These are phyloP conservation scores for Albifimbria verrucaria DNA, from an alignment of 2,329 filamentous ascomycete genomes.

Conservation along the genomic window DNA sequence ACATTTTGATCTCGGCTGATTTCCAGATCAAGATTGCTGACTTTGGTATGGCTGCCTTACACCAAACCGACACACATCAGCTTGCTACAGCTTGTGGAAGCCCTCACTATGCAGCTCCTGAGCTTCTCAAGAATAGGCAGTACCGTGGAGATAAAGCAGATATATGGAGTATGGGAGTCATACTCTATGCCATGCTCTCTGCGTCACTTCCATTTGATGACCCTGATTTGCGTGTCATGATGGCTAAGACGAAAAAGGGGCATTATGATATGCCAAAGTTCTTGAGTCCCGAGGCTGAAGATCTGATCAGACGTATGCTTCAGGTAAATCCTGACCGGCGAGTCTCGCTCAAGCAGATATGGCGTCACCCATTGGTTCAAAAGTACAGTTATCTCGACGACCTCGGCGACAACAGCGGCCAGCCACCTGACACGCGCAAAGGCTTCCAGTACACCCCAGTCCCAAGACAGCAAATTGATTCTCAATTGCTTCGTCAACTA, in stretches of 20 bases:
- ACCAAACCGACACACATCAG: slow-evolving; percentile 73
- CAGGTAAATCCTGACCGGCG: slow-evolving; percentile 74
- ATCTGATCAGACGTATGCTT: slow-evolving; percentile 78
- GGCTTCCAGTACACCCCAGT: slow-evolving; percentile 59
- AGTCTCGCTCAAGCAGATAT: slow-evolving; percentile 77
- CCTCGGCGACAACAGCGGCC: slow-evolving; percentile 50
- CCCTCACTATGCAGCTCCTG: slow-evolving; percentile 93
- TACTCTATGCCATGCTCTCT: slow-evolving; percentile 82
- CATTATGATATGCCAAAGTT: slow-evolving; percentile 58
- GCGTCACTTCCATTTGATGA: slow-evolving; percentile 82
- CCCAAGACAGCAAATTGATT: slow-evolving; percentile 67
- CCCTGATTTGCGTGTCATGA: slow-evolving; percentile 58
- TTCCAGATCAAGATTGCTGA: slow-evolving; percentile 90
- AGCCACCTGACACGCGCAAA: slow-evolving; percentile 56
- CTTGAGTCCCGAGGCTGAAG: slow-evolving; percentile 66
- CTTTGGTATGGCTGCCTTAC: slow-evolving; percentile 94
- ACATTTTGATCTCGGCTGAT: slow-evolving; percentile 78
- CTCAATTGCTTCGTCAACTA: slow-evolving; percentile 79
- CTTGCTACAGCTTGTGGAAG: slow-evolving; percentile 92
- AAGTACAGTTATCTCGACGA: slow-evolving; percentile 79
- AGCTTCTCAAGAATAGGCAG: slow-evolving; percentile 72
- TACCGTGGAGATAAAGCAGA: slow-evolving; percentile 88
- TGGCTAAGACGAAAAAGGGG: slow-evolving; percentile 57
- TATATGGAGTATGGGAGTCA: slow-evolving; percentile 91
- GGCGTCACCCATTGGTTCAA: slow-evolving; percentile 79